Evolutionary conservation across 2,329 filamentous ascomycete genomes (phyloP).

Genomic region (Fusarium illudens): DNA sequence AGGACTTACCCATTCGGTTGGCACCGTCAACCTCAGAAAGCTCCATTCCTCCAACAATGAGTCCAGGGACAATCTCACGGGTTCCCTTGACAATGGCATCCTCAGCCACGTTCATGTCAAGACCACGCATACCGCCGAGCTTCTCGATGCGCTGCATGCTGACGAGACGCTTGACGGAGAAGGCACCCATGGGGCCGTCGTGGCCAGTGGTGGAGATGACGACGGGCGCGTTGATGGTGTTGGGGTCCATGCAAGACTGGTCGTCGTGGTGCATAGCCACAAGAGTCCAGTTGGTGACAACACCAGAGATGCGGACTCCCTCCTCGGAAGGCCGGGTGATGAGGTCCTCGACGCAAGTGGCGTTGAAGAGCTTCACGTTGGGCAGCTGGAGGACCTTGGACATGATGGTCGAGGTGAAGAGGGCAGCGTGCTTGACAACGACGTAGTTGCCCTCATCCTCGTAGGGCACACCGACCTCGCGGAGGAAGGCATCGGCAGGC

Average conservation of each 20-base stretch:
- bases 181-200: conserved; percentile 90
- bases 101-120: conserved; percentile 92
- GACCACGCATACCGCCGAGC: conserved; percentile 89
- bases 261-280: conserved; percentile 88
- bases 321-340: conserved; percentile 76
- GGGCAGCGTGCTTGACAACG: conserved; percentile 91
- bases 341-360: conserved; percentile 89
- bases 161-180: conserved; percentile 89
- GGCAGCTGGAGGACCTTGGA: conserved; percentile 84
- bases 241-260: conserved; percentile 96
- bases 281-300: conserved; percentile 96
- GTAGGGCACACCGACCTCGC: conserved; percentile 82
- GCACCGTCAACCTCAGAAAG: conserved; percentile 89
- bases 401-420: conserved; percentile 90
- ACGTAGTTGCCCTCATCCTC: conserved; percentile 91
- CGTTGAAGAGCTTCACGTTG: conserved; percentile 97
- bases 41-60: conserved; percentile 97
- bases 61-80: conserved; percentile 83
- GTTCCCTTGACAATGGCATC: conserved; percentile 94
- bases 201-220: conserved; percentile 92
- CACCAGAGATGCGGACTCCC: conserved; percentile 78
- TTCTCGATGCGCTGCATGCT: conserved; percentile 85
- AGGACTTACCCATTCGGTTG: conserved; percentile 80
- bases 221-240: conserved; percentile 92
- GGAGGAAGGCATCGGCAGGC: conserved; percentile 85